Base-by-base conservation (phyloP, 495 filamentous ascomycete species). In the Podospora appendiculata region DNA sequence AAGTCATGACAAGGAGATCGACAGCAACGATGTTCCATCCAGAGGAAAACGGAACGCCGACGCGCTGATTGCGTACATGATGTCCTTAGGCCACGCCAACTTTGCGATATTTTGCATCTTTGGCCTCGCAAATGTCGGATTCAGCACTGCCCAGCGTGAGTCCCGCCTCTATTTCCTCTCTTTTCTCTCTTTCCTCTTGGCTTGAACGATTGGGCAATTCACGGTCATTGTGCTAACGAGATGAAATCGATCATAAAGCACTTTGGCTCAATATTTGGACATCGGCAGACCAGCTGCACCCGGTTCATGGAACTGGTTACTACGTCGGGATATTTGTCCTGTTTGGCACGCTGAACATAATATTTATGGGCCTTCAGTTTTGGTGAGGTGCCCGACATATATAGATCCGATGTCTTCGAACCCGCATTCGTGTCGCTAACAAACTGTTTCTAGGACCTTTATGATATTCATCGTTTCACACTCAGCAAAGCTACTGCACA, bases 1-100 rank as follows among this genome's bases (percentile, higher is more conserved):
- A 34, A 18, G 14, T 3, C 7, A 18, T 14, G 41, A 42, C 8
- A 8, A 3, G 1, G 16, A 4, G 11, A 5, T n/a, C 0, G 43
- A 55, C 16, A 25, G 25, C 25, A 25, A 5, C 25, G 25, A 25
- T 25, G 53, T 13, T 1, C 38, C 19, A 36, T 53, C 51, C 2
- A 33, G 55, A 32, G 55, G 55, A 1, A 58, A 47, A 46, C 50
- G 55, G 8, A 58, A 53, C 35, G 51, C 56, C 34, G 51, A 58
- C 17, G 51, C 51, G 2, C 35, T 58, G 41, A 33, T 53, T 16
- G 19, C 55, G 36, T 58, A 58, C 47, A 47, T 58, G 33, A 47
- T 9, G 47, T 58, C 55, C 3, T 46, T 58, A 50, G 55, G 55
- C 12, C 42, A 41, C 8, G 0, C 36, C 12, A 45, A 44, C 5